A percentile compares a stretch with the other conserved stretches of the same genome.
Evolutionary conservation across 768 basidiomycete species (phyloP).

Genomic region (Phallus indusiatus): DNA sequence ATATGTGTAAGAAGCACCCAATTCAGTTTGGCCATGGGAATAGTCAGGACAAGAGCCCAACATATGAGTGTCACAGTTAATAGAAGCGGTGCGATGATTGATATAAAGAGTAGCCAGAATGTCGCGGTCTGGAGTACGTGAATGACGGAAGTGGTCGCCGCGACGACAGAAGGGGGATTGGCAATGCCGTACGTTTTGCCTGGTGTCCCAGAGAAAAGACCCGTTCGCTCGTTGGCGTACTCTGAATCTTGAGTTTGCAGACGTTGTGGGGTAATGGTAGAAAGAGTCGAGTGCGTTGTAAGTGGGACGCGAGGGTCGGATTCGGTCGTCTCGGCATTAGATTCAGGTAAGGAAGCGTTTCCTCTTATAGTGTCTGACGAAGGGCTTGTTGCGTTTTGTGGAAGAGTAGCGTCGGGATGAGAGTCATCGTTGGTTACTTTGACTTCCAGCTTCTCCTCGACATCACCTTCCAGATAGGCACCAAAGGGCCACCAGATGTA

Average conservation of each 20-base stretch:
- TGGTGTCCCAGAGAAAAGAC: conserved; percentile 22
- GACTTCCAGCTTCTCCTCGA: conserved; percentile 29
- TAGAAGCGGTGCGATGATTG: conserved; percentile 82
- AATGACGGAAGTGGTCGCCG: conserved; percentile 15
- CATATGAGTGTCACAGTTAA: conserved; percentile 81
- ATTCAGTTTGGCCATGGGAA: conserved; percentile 96
- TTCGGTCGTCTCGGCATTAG: conserved; percentile 9
- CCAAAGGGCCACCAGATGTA: conserved; percentile 98
- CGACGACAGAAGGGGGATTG: not conserved
- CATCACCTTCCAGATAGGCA: conserved; percentile 90
- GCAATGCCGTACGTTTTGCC: conserved; percentile 68
- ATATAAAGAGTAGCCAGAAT: conserved; percentile 74
- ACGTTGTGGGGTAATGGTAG: conserved; percentile 25
- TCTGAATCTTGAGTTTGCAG: conserved; percentile 31
- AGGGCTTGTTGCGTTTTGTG: not conserved
- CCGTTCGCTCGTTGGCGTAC: conserved; percentile 18
- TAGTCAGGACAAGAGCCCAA: conserved; percentile 91
- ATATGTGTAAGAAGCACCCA: conserved; percentile 90
- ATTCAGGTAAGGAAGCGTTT: conserved; percentile 14
- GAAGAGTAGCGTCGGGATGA: conserved; percentile 9
- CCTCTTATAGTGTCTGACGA: conserved; percentile 22
- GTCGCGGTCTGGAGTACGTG: conserved; percentile 60
- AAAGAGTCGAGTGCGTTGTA: conserved; percentile 36
- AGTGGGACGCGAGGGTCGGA: conserved; percentile 25
- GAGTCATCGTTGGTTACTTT: conserved; percentile 23